Evolutionary conservation across 495 filamentous ascomycete species (phyloP).

Genomic region (Hypoxylon rickii): DNA sequence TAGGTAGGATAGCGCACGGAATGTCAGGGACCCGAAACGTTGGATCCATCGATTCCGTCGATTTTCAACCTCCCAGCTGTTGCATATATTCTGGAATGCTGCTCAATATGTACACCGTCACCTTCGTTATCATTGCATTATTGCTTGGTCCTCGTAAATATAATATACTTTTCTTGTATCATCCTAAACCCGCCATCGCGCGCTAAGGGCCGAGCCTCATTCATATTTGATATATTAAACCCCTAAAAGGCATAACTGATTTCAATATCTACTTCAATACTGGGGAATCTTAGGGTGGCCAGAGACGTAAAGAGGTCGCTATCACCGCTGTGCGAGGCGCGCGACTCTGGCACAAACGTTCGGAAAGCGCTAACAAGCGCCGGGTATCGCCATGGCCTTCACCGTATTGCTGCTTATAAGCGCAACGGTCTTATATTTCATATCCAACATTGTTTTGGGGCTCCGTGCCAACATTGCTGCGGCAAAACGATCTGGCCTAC

Average conservation of each 20-base stretch:
- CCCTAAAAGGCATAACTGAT: too few relatives aligned
- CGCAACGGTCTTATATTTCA: constrained; percentile 19
- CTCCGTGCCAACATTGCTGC: constrained; percentile 46
- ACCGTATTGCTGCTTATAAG: constrained; percentile 20
- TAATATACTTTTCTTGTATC: too few relatives aligned
- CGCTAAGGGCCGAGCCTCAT: too few relatives aligned
- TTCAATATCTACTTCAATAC: neutral
- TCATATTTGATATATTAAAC: too few relatives aligned
- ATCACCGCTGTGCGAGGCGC: neutral
- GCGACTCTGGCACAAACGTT: neutral
- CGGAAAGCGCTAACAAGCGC: neutral
- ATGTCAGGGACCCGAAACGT: constrained; percentile 29
- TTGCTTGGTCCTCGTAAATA: too few relatives aligned
- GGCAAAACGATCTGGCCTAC: constrained; percentile 50
- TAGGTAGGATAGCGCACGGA: constrained; percentile 29
- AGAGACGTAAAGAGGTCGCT: neutral
- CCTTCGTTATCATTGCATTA: neutral
- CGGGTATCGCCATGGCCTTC: constrained; percentile 1
- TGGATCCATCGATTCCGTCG: constrained; percentile 11
- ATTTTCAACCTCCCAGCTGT: constrained; percentile 1
- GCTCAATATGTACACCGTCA: too few relatives aligned
- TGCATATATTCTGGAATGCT: constrained; percentile 15
- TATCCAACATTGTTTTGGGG: constrained; percentile 35
- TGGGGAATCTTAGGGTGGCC: neutral
- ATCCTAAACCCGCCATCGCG: too few relatives aligned